Evolutionary conservation across 257 asterid genomes (phyloP).

Genomic region (Agastache rugosa): DNA sequence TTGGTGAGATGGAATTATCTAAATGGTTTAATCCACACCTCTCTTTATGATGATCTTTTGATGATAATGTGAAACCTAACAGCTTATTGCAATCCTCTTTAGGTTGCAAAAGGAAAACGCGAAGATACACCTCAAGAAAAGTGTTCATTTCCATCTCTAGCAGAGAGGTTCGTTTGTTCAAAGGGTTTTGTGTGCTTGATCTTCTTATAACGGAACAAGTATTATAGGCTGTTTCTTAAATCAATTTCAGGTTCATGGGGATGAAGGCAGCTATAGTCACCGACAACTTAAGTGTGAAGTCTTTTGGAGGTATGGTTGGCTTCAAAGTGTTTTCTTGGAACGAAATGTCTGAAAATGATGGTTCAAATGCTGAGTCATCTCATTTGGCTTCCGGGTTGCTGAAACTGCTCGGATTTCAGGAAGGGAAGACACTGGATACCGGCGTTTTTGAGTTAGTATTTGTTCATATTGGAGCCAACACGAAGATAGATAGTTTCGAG

Average conservation of each 20-base stretch:
- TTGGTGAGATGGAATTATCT: slow-evolving; percentile 50
- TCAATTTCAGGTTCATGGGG: slow-evolving; percentile 78
- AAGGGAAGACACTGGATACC: slow-evolving; percentile 55
- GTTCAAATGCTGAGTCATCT: slow-evolving; percentile 29
- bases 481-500: slow-evolving; percentile 43
- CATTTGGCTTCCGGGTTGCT: slow-evolving; percentile 57
- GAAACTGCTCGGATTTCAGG: slow-evolving; percentile 78
- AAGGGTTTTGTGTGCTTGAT: slow-evolving; percentile 12
- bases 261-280: slow-evolving; percentile 78
- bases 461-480: slow-evolving; percentile 63
- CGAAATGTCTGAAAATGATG: slow-evolving; percentile 37
- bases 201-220: neutral
- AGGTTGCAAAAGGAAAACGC: slow-evolving; percentile 38
- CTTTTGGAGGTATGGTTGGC: slow-evolving; percentile 63
- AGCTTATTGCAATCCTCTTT: slow-evolving; percentile 25
- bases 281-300: slow-evolving; percentile 51
- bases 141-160: slow-evolving; percentile 46
- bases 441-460: slow-evolving; percentile 67
- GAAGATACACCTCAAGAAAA: slow-evolving; percentile 46
- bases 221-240: slow-evolving; percentile 15
- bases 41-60: neutral
- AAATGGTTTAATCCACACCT: neutral
- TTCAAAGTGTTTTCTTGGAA: slow-evolving; percentile 52
- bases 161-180: slow-evolving; percentile 60
- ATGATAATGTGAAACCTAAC: slow-evolving; percentile 32